Percentiles rank a stretch among this genome's conserved stretches.
phyloP scores from a whole-genome alignment of 2,329 filamentous ascomycete genomes.

The Volutella citrinella region DNA sequence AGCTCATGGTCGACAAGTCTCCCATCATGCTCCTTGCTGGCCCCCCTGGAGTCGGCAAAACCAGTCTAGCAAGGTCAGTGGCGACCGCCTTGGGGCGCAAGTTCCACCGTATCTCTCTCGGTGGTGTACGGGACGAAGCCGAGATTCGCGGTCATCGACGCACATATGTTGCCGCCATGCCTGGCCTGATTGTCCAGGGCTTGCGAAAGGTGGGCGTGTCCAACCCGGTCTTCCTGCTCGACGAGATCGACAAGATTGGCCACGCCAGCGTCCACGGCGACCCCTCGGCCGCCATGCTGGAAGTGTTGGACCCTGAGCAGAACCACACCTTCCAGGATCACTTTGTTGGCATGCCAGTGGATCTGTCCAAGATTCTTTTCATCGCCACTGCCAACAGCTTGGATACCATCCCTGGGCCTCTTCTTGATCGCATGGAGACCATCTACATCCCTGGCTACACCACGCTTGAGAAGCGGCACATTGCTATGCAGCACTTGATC shows the following conservation, averaged over 20 bases:
- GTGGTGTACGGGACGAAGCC: slow-evolving; percentile 92
- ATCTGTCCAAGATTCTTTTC: slow-evolving; percentile 94
- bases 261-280: slow-evolving; percentile 91
- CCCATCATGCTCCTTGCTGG: slow-evolving; percentile 92
- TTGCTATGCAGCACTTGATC: slow-evolving; percentile 87
- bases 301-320: slow-evolving; percentile 95
- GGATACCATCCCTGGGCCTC: slow-evolving; percentile 89
- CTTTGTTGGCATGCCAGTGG: slow-evolving; percentile 93
- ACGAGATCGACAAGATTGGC: slow-evolving; percentile 97
- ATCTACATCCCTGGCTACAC: slow-evolving; percentile 94
- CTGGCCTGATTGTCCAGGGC: slow-evolving; percentile 88
- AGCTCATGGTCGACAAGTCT: slow-evolving; percentile 89
- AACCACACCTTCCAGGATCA: slow-evolving; percentile 94
- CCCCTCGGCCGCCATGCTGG: slow-evolving; percentile 94
- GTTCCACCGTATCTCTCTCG: slow-evolving; percentile 95
- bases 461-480: slow-evolving; percentile 93
- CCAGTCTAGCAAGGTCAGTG: slow-evolving; percentile 88
- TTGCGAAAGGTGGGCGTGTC: slow-evolving; percentile 92
- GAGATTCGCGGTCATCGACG: slow-evolving; percentile 93
- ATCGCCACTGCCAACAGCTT: slow-evolving; percentile 95
- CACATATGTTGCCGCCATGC: slow-evolving; percentile 99
- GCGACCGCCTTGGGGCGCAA: slow-evolving; percentile 89
- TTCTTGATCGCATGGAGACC: slow-evolving; percentile 96
- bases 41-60: slow-evolving; percentile 94
- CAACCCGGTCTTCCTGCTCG: slow-evolving; percentile 92